Evolutionary conservation across 1,284 basidiomycete genomes (phyloP), one percentile per base, ranked within the genome.

Genomic region (Termitomyces sp.): DNA sequence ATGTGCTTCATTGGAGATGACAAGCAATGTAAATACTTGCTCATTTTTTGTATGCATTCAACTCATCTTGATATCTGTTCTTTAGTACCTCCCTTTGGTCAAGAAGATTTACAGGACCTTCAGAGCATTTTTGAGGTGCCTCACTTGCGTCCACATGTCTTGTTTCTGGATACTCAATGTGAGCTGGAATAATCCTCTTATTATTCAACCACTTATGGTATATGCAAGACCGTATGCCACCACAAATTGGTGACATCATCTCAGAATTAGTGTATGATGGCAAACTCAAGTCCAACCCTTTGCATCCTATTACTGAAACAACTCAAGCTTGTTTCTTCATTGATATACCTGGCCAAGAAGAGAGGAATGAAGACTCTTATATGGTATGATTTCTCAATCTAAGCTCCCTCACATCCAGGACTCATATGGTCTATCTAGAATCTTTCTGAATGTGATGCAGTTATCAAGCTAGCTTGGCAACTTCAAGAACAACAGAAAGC

Each of bases 1-100:
- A 66, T 86, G 1, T 83, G 82, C 54, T 85, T 89, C 57, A 84
- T 90, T 68, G 88, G 88, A 8, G 88, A 90, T 71, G 74, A 87
- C 61, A 86, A 82, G 61, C 89, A 91, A 72, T 76, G 88, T 90
- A 59, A 67, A 72, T 71, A 34, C 42, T 43, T 33, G 24, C 24
- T 24, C 5, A 5, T 40, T 41, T 58, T 56, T 34, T 42, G 21
- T 31, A 51, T 58, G 26, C 1, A 13, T 46, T 34, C 47, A 47
- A 38, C 39, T 26, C 42, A 52, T 50, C 43, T 53, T 42, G 38
- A 50, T 19, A 4, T 55, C 15, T 42, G 52, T 33, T 54, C 44
- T 55, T 55, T 12, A 83, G 82, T 84, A 55, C 80, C 81, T 59
- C 81, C 82, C 12, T 76, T 73, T 78, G 82, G 82, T 10, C 75